These are phyloP conservation scores for Eucalyptus pauciflora DNA, from an alignment of 345 rosid species.

Conservation along the genomic window DNA sequence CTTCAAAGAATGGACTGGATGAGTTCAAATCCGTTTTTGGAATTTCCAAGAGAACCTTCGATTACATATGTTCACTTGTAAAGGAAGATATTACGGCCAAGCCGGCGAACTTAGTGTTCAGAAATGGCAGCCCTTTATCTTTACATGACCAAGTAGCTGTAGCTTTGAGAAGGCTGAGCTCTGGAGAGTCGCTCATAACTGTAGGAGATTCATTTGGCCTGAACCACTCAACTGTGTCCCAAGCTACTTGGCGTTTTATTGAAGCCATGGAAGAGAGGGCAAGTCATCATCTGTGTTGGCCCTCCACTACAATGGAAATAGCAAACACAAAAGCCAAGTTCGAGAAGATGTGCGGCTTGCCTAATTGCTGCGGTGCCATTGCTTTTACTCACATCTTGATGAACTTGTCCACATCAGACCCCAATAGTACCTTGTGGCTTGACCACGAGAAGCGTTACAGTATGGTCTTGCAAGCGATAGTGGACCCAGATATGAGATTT, in stretches of 20 bases:
- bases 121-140: constrained; percentile 32
- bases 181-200: constrained; percentile 35
- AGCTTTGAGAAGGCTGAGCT: constrained; percentile 46
- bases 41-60: constrained; percentile 37
- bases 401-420: constrained; percentile 39
- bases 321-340: constrained; percentile 36
- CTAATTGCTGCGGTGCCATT: constrained; percentile 53
- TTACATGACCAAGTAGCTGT: constrained; percentile 48
- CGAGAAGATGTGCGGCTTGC: constrained; percentile 39
- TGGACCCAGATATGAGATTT: constrained; percentile 49
- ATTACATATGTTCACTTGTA: constrained; percentile 49
- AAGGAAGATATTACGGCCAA: constrained; percentile 29
- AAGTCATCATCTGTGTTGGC: constrained; percentile 47
- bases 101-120: constrained; percentile 21
- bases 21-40: constrained; percentile 25
- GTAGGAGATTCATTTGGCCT: constrained; percentile 47
- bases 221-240: constrained; percentile 49
- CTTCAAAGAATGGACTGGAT: constrained; percentile 23
- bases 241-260: constrained; percentile 62
- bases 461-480: constrained; percentile 52
- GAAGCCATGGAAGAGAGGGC: constrained; percentile 56
- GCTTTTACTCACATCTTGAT: constrained; percentile 48
- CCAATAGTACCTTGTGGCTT: constrained; percentile 32
- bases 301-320: constrained; percentile 26
- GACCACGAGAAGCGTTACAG: constrained; percentile 47